Evolutionary conservation across 441 rosid genomes (phyloP).

Genomic region (Erodium trifolium): DNA sequence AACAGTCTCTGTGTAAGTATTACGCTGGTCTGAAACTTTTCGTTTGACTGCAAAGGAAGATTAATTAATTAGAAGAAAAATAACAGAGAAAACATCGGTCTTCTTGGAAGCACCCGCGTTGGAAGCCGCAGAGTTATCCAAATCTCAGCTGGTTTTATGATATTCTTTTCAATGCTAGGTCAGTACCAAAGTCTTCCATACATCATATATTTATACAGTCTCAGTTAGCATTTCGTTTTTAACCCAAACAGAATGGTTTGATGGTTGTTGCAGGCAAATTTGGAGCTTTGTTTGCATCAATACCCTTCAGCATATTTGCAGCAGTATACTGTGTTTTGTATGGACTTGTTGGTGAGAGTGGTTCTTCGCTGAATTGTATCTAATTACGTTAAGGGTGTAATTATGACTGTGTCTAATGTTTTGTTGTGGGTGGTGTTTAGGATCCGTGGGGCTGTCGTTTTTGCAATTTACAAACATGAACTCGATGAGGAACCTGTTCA

Average conservation of each 20-base stretch:
- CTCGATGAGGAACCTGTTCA: constrained; percentile 93
- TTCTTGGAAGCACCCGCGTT: constrained; percentile 94
- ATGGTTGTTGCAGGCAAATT: constrained; percentile 57
- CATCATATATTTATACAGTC: too few relatives aligned
- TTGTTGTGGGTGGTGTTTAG: constrained; percentile 28
- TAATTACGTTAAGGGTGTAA: not conserved
- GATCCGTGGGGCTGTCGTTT: constrained; percentile 92
- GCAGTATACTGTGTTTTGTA: constrained; percentile 85
- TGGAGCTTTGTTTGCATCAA: constrained; percentile 95
- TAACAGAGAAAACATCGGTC: constrained; percentile 87
- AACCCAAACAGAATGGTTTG: constrained; percentile 2
- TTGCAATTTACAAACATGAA: constrained; percentile 99
- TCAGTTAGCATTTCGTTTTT: not conserved
- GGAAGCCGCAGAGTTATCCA: constrained; percentile 98
- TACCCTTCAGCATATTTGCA: constrained; percentile 92
- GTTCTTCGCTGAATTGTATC: too few relatives aligned
- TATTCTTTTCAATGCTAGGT: constrained; percentile 94
- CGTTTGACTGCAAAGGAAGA: not conserved
- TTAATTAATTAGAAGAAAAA: constrained; percentile 13
- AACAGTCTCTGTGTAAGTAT: constrained; percentile 72
- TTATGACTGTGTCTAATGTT: not conserved
- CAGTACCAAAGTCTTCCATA: constrained; percentile 11
- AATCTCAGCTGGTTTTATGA: constrained; percentile 97
- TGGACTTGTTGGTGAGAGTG: constrained; percentile 72
- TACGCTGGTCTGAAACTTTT: constrained; percentile 9